A percentile compares a stretch with the other conserved stretches of the same genome.
Evolutionary conservation across 371 early-diverging fungal genomes (phyloP).

Genomic region (Nematocida minor): DNA sequence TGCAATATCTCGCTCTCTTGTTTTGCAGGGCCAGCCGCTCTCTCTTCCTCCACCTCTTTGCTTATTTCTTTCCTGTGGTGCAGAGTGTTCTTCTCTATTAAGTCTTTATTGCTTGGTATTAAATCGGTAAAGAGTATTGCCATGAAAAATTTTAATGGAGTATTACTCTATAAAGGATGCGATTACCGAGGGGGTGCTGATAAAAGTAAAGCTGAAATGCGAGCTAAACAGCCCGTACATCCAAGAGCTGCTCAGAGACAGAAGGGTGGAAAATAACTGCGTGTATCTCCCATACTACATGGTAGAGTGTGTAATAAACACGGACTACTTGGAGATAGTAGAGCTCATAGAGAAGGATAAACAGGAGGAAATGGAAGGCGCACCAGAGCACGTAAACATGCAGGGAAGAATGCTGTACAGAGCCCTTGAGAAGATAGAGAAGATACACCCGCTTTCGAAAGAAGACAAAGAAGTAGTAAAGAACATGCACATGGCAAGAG

Average conservation of each 20-base stretch:
- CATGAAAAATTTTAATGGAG: conserved; percentile 51
- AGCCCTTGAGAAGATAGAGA: not conserved
- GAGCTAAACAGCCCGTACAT: not conserved
- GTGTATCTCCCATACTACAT: conserved; percentile 39
- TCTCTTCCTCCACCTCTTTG: not conserved
- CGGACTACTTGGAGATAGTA: conserved; percentile 16
- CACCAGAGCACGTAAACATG: conserved; percentile 19
- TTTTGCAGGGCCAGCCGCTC: not conserved
- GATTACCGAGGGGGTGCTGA: not conserved
- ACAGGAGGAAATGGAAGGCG: conserved; percentile 32
- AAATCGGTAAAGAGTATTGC: not conserved
- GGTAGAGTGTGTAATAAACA: conserved; percentile 12
- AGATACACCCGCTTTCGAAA: not conserved
- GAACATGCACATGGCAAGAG: conserved; percentile 2
- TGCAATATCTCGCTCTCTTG: conserved; percentile 13
- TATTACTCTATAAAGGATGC: conserved; percentile 46
- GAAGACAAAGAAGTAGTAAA: conserved; percentile 1
- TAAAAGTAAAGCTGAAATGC: not conserved
- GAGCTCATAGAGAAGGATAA: not conserved
- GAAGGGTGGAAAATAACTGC: not conserved
- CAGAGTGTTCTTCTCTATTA: conserved; percentile 8
- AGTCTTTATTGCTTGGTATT: not conserved
- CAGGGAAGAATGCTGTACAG: not conserved
- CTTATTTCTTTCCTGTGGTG: not conserved
- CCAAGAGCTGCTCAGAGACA: not conserved